Evolutionary conservation across 1,284 basidiomycete species (phyloP), one percentile per base, ranked within the genome.

Genomic region (Hemileccinum hortonii): DNA sequence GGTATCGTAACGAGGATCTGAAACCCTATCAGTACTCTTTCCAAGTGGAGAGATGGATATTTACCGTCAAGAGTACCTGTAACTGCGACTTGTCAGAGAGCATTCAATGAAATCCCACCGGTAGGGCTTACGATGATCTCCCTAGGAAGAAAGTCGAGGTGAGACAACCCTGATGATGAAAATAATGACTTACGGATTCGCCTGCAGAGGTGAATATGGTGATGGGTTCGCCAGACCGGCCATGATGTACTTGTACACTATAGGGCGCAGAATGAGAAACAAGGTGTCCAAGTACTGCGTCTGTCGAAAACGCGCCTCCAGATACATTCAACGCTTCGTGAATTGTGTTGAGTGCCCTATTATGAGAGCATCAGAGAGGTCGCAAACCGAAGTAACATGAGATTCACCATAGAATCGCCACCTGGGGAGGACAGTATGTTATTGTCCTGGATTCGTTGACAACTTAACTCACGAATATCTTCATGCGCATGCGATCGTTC

Each of bases 261-360:
- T 16, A 15, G 3, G 7, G 16, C 10, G 11, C 22, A 11, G 19
- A 11, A n/a, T 12, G 8, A 12, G 2, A 21, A 32, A 33, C 15
- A 14, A 22, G 15, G 21, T 21, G 26, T 18, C 40, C 42, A 16
- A 12, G 10, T 14, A 6, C 3, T 3, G 11, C n/a, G 6, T 9
- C 12, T 30, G 26, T 24, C 35, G 7, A 45, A 35, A 55, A 49
- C 58, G 22, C 26, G 55, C 57, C 14, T 12, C 56, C 57, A 32
- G 30, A 32, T 14, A 32, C 30, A 32, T 14, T 32, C 30, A 32
- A 15, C 30, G 12, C 30, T 32, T 32, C 30, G 14, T 32, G 30
- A 12, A 32, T 32, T 4, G 30, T 32, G 14, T 32, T 32, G 30
- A 32, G 30, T 32, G 30, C 30, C 30, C 30, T 32, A 14, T 32